Conservation (phyloP, 257 asterid genomes). For the Ocimum tenuiflorum region DNA sequence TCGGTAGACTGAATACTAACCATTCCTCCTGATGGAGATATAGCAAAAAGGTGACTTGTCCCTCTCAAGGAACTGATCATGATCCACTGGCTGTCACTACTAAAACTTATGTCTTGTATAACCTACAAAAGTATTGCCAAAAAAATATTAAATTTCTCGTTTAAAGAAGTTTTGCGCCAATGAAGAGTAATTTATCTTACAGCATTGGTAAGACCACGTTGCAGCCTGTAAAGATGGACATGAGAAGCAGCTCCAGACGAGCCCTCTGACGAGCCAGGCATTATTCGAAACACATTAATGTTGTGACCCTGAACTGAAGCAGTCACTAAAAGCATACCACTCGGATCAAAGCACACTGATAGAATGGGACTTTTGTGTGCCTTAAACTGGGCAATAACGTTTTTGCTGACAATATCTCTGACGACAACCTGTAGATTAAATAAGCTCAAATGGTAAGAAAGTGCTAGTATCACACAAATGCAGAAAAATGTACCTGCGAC, state of each 20-base stretch:
- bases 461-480: neutral
- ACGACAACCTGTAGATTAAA: constrained; percentile 59
- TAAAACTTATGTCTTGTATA: constrained; percentile 88
- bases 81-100: constrained; percentile 69
- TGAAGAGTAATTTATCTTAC: constrained; percentile 36
- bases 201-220: constrained; percentile 85
- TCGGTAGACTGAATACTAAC: constrained; percentile 29
- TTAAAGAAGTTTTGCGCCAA: neutral
- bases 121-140: constrained; percentile 42
- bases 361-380: constrained; percentile 73
- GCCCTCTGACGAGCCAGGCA: constrained; percentile 37
- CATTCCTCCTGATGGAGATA: constrained; percentile 60
- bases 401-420: constrained; percentile 59
- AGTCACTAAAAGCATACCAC: constrained; percentile 49
- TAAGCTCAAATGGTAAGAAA: constrained; percentile 10
- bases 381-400: constrained; percentile 70
- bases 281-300: constrained; percentile 59
- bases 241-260: constrained; percentile 38
- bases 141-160: constrained; percentile 2
- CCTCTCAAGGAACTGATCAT: constrained; percentile 67
- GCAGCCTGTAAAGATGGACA: constrained; percentile 71
- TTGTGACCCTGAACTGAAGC: constrained; percentile 95
- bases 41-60: constrained; percentile 80
- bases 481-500: neutral
- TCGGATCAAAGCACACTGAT: constrained; percentile 49